A percentile compares a stretch with the other conserved stretches of the same genome.
Conservation (phyloP, 139 green algal genomes). For the Ettlia oleoabundans region DNA sequence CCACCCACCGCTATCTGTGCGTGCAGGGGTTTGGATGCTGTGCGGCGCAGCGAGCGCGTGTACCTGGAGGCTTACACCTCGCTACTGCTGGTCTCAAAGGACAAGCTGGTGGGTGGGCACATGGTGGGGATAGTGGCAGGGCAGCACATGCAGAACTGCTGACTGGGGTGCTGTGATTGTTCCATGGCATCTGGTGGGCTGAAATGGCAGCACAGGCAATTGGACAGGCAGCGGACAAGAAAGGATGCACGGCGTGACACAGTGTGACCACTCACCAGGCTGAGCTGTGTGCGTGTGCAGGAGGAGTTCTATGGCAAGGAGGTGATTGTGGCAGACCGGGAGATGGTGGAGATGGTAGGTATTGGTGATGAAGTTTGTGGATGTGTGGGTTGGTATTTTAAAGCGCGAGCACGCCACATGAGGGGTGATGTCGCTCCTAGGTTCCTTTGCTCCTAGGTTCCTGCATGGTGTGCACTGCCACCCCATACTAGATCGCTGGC, state of each 20-base stretch:
- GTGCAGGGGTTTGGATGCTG: constrained; percentile 87
- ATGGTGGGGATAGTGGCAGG: neutral
- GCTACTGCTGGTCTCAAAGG: constrained; percentile 88
- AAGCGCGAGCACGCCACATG: neutral
- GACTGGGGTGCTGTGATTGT: neutral
- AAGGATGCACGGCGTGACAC: too few species aligned
- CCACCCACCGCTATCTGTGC: too few species aligned
- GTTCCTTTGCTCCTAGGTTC: neutral
- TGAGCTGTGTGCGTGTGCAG: constrained; percentile 56
- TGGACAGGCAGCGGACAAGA: too few species aligned
- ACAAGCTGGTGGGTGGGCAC: constrained; percentile 71
- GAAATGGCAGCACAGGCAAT: neutral
- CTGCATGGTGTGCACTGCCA: neutral
- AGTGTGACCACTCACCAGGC: too few species aligned
- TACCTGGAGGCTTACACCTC: constrained; percentile 99
- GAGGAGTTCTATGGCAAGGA: constrained; percentile 93
- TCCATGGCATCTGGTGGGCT: neutral
- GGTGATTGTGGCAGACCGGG: constrained; percentile 89
- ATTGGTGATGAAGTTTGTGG: neutral
- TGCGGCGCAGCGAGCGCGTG: constrained; percentile 73
- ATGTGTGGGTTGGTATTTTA: neutral
- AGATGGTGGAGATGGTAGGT: constrained; percentile 93
- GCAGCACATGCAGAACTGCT: neutral
- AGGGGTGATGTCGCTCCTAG: neutral
- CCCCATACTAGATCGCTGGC: too few species aligned